Evolutionary conservation across 306 rosid genomes (phyloP), one percentile per base, ranked within the genome.

Genomic region (Styphnolobium japonicum): DNA sequence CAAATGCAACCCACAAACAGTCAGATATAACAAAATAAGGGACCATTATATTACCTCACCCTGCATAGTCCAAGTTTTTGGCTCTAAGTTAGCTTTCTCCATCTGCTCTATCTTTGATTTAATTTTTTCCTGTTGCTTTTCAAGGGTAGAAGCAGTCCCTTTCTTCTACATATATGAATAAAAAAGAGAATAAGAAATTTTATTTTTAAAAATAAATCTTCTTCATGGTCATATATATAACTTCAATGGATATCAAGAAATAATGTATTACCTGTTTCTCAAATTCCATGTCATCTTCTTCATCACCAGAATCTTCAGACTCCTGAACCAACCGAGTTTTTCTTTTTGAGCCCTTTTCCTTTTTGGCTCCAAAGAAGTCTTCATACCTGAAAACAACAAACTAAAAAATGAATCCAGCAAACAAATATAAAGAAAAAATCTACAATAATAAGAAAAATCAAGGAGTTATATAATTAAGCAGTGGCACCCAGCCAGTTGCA

Each of bases 51-150:
- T 78, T 87, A 95, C 99, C 98, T 95, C 99, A 55, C 99, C 99
- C 83, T 75, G 90, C 98, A 95, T 89, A 77, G 92, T 90, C 99
- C 99, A 95, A 21, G 84, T 72, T 85, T 91, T 90, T 53, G 90
- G 94, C 71, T 91, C 94, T 86, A 95, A 22, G 78, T 87, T 93
- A 70, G 93, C 88, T 29, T 81, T 85, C 82, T 95, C 99, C 97
- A 93, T 87, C 85, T 75, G 78, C 81, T 88, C 87, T 86, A 95
- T 93, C 78, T 93, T 76, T 14, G 92, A 79, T 79, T 82, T 89
- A 81, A 84, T 82, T 51, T 83, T 85, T 86, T 66, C 74, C 27
- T 49, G 84, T 83, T 93, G 71, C 81, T 85, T 95, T 85, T 95
- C 91, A 40, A 91, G 92, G 55, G 93, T 89, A 57, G 98, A 95